Conservation (phyloP, 2,329 filamentous ascomycete genomes). For the Conoideocrella luteorostrata region DNA sequence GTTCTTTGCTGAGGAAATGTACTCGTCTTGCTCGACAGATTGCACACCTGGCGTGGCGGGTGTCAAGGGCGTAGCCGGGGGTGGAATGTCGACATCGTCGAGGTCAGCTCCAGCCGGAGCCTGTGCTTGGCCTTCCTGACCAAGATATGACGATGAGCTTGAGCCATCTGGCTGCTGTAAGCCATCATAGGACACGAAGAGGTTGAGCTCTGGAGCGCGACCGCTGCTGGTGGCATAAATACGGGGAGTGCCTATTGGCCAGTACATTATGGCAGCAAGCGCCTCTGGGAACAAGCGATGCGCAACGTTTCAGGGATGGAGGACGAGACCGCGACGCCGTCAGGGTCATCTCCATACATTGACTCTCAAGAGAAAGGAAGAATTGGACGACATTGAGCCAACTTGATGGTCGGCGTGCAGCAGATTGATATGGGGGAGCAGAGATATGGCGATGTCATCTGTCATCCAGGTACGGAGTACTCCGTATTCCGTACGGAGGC, state of each 20-base stretch:
- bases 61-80: slow-evolving; percentile 43
- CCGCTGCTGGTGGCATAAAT: slow-evolving; percentile 74
- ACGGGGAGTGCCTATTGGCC: slow-evolving; percentile 78
- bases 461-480: too few species aligned
- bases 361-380: background rate
- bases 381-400: background rate
- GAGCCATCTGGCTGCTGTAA: slow-evolving; percentile 30
- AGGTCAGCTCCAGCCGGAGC: slow-evolving; percentile 19
- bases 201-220: slow-evolving; percentile 42
- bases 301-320: slow-evolving; percentile 10
- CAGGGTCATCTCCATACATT: slow-evolving; percentile 19
- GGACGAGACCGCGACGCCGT: slow-evolving; percentile 14
- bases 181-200: slow-evolving; percentile 56
- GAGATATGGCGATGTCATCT: background rate
- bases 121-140: slow-evolving; percentile 14
- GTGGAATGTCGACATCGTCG: slow-evolving; percentile 29
- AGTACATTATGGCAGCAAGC: slow-evolving; percentile 64
- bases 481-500: too few species aligned
- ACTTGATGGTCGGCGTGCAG: background rate
- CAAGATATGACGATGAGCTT: slow-evolving; percentile 14
- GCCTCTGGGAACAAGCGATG: slow-evolving; percentile 16
- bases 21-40: slow-evolving; percentile 50
- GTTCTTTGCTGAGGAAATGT: slow-evolving; percentile 16
- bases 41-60: slow-evolving; percentile 52
- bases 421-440: background rate